Evolutionary conservation across 2,329 filamentous ascomycete genomes (phyloP).

Genomic region (Sordariomycetes sp.): DNA sequence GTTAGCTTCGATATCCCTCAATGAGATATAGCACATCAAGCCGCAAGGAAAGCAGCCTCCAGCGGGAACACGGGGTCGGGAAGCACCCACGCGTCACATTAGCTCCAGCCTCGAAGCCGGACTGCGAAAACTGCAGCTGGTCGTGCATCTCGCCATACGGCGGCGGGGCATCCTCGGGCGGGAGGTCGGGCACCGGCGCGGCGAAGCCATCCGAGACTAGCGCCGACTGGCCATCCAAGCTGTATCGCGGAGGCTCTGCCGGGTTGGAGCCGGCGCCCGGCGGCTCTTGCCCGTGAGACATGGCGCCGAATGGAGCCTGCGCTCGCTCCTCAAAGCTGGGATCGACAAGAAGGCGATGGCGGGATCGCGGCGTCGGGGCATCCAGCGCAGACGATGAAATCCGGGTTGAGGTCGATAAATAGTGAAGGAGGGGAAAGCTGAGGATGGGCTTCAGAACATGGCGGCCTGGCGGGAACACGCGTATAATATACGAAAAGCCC

Average conservation of each 20-base stretch:
- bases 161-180: slow-evolving; percentile 34
- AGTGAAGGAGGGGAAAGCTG: background rate
- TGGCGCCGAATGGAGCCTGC: background rate
- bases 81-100: slow-evolving; percentile 36
- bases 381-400: background rate
- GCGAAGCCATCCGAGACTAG: slow-evolving; percentile 27
- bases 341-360: background rate
- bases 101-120: slow-evolving; percentile 53
- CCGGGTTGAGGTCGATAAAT: background rate
- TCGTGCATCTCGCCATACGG: slow-evolving; percentile 48
- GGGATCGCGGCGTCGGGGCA: background rate
- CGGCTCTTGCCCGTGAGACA: background rate
- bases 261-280: background rate
- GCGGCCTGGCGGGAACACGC: background rate
- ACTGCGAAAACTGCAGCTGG: slow-evolving; percentile 47
- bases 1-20: background rate
- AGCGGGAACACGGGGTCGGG: background rate
- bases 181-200: slow-evolving; percentile 28
- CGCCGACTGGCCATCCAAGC: slow-evolving; percentile 16
- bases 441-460: background rate
- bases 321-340: background rate
- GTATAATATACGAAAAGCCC: background rate
- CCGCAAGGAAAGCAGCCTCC: background rate
- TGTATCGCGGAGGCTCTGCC: slow-evolving; percentile 7
- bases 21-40: background rate